Conservation (phyloP, 768 basidiomycete species). For the Roridomyces roridus region DNA sequence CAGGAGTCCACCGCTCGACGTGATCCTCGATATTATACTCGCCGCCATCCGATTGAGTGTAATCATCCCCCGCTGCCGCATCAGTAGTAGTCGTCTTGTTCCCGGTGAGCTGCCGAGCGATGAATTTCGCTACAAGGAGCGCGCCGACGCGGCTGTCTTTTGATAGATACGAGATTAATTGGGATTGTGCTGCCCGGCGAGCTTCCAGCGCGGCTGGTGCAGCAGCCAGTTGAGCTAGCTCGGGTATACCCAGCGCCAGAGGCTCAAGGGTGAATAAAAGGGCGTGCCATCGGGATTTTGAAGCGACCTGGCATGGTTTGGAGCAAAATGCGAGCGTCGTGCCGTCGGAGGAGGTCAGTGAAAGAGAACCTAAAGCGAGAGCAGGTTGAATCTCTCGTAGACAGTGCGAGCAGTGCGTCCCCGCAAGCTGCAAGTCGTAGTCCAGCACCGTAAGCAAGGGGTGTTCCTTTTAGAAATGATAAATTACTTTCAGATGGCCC, state of each 20-base stretch:
- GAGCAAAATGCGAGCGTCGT: conserved; percentile 77
- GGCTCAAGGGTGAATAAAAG: conserved; percentile 76
- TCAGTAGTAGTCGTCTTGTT: conserved; percentile 66
- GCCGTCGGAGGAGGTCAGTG: conserved; percentile 55
- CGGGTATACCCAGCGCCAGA: conserved; percentile 52
- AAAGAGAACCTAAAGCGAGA: conserved; percentile 36
- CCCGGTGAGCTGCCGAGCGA: conserved; percentile 70
- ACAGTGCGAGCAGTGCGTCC: conserved; percentile 78
- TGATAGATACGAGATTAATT: conserved; percentile 62
- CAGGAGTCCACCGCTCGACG: conserved; percentile 73
- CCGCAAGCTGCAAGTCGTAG: conserved; percentile 68
- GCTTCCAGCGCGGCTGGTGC: conserved; percentile 42
- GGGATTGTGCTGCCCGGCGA: conserved; percentile 64
- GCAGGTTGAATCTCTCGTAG: conserved; percentile 60
- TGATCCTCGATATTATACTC: conserved; percentile 78
- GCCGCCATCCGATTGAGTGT: conserved; percentile 51
- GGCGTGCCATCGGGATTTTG: conserved; percentile 65
- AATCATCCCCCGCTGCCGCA: conserved; percentile 40
- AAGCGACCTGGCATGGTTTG: conserved; percentile 60
- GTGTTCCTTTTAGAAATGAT: conserved; percentile 61
- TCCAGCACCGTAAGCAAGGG: conserved; percentile 78
- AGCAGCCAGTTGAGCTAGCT: conserved; percentile 37
- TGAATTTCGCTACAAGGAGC: conserved; percentile 71
- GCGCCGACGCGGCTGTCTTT: conserved; percentile 50
- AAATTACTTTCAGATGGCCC: not conserved